phyloP scores from a whole-genome alignment of 2,329 filamentous ascomycete species.

The Claviceps sp. region DNA sequence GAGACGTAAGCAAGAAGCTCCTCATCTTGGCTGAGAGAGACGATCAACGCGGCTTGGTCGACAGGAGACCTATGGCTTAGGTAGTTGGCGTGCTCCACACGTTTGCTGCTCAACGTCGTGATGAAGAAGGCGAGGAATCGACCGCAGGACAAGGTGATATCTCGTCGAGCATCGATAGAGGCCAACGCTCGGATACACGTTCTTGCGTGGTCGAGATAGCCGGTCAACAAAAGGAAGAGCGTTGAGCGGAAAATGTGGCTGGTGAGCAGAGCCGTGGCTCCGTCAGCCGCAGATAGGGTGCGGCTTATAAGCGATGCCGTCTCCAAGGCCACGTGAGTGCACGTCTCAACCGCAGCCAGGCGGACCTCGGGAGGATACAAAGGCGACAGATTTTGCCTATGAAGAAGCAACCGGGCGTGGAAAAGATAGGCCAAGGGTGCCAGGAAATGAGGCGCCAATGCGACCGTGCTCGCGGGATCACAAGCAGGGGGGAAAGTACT shows the following conservation, averaged over 20 bases:
- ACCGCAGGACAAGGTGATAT: slow-evolving; percentile 66
- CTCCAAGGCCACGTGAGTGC: slow-evolving; percentile 60
- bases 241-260: slow-evolving; percentile 80
- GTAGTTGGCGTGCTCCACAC: slow-evolving; percentile 30
- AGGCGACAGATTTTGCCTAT: slow-evolving; percentile 77
- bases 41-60: slow-evolving; percentile 18
- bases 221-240: slow-evolving; percentile 63
- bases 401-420: slow-evolving; percentile 70
- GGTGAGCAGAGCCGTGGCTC: slow-evolving; percentile 62
- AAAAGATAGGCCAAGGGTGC: slow-evolving; percentile 68
- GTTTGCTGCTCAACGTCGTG: slow-evolving; percentile 45
- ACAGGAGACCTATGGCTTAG: slow-evolving; percentile 20
- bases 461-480: slow-evolving; percentile 50
- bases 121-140: slow-evolving; percentile 74
- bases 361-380: slow-evolving; percentile 53
- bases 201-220: slow-evolving; percentile 58
- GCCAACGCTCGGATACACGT: slow-evolving; percentile 60
- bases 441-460: slow-evolving; percentile 61
- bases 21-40: slow-evolving; percentile 49
- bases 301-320: slow-evolving; percentile 66
- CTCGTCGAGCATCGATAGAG: slow-evolving; percentile 56
- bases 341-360: slow-evolving; percentile 61
- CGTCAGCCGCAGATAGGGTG: slow-evolving; percentile 46
- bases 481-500: slow-evolving; percentile 63
- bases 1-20: slow-evolving; percentile 80